Conservation (phyloP, 352 stramenopile species). For the Pythium diclinum region DNA sequence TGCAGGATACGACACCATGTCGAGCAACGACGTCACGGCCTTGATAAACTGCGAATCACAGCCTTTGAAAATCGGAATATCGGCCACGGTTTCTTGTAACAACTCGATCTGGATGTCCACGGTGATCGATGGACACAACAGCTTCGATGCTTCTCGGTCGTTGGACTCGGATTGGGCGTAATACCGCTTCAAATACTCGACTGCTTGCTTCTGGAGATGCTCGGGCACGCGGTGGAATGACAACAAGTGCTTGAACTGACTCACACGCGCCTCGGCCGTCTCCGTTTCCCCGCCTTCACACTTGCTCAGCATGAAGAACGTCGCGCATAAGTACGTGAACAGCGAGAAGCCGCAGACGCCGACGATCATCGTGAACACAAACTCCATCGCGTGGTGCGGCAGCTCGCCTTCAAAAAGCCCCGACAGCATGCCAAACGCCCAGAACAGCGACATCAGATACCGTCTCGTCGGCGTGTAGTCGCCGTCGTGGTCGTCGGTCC, state of each 20-base stretch:
- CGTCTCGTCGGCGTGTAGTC: constrained; percentile 17
- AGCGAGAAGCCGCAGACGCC: constrained; percentile 57
- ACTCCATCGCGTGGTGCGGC: constrained; percentile 43
- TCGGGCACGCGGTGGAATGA: constrained; percentile 59
- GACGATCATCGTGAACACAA: constrained; percentile 62
- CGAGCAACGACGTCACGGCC: constrained; percentile 50
- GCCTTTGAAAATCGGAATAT: constrained; percentile 56
- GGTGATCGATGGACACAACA: constrained; percentile 65
- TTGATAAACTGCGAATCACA: constrained; percentile 61
- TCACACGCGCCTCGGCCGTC: constrained; percentile 53
- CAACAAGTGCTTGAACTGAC: constrained; percentile 67
- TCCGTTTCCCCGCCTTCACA: constrained; percentile 57
- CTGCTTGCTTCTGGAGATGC: constrained; percentile 43
- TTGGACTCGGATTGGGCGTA: constrained; percentile 62
- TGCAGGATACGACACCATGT: constrained; percentile 50
- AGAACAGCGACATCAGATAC: constrained; percentile 66
- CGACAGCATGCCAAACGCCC: constrained; percentile 60
- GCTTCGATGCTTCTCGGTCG: constrained; percentile 52
- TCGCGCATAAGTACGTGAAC: constrained; percentile 70
- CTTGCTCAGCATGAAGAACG: constrained; percentile 73
- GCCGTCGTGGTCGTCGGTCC: constrained; percentile 5
- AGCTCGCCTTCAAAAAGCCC: constrained; percentile 59
- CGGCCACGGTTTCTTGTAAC: constrained; percentile 44
- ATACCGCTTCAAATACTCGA: constrained; percentile 68
- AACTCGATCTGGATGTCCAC: constrained; percentile 71